Evolutionary conservation across 2,329 filamentous ascomycete species (phyloP), one percentile per base, ranked within the genome.

Genomic region (Microdochium paspali): DNA sequence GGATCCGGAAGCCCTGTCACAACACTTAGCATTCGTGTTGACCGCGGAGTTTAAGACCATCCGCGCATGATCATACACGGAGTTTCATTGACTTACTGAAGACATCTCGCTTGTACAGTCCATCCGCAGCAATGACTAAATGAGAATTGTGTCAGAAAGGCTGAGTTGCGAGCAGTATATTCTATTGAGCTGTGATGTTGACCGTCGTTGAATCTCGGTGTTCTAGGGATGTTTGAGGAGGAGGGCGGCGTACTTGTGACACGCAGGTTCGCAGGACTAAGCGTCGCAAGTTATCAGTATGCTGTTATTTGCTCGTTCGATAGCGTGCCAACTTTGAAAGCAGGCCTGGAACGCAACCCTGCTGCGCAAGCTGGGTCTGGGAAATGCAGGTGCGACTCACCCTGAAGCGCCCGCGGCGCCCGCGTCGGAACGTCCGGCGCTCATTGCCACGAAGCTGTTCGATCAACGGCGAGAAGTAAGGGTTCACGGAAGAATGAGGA

Each of bases 81-180:
- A 44, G 42, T 25, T 13, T 13, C 5, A 9, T 24, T 31, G 49
- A 82, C 89, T 60, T 85, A 97, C 93, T 82, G 71, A 98, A 97
- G 52, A 98, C 90, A 87, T 98, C 93, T 70, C 93, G 84, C 76
- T 97, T 98, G 77, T 96, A 97, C 56, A 98, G 77, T 51, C 93
- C 93, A 77, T 98, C 93, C 58, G 93, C 93, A 58, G 93, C 93
- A 74, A 98, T 96, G 72, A 98, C 93, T 97, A 66, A 58, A 58
- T 53, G 44, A 53, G 18, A 20, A 28, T 20, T 23, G 49, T 49
- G 63, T 77, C 60, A 73, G 68, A 57, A 62, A 51, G 45, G 20
- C 51, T 49, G 26, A 7, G 20, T 12, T 5, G 35, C 10, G 4
- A 5, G 15, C 18, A 9, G n/a, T n/a, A n/a, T n/a, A n/a, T n/a